Conservation (phyloP, 2,329 filamentous ascomycete genomes). For the Dothideomycetidae sp. region DNA sequence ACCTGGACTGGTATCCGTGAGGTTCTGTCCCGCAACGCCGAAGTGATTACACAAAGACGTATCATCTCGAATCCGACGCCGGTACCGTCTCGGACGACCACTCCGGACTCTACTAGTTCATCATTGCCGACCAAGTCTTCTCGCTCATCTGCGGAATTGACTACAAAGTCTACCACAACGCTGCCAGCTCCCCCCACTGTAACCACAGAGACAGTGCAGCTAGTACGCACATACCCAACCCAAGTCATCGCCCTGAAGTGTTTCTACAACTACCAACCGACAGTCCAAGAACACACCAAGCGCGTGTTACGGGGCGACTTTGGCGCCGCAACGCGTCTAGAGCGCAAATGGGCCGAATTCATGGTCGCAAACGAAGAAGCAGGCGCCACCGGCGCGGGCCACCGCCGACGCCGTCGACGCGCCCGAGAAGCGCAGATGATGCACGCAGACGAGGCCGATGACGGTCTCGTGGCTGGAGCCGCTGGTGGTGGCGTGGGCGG, state of each 20-base stretch:
- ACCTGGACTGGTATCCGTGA: constrained; percentile 88
- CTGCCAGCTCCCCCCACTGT: constrained; percentile 4
- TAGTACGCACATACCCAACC: constrained; percentile 44
- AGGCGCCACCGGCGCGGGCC: constrained; percentile 49
- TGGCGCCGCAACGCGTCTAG: constrained; percentile 58
- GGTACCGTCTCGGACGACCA: constrained; percentile 5
- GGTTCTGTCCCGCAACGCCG: constrained; percentile 71
- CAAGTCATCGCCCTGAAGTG: constrained; percentile 81
- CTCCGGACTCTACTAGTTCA: constrained; percentile 16
- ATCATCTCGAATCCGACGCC: constrained; percentile 3
- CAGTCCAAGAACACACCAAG: constrained; percentile 84
- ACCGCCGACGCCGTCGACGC: constrained; percentile 56
- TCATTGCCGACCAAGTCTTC: constrained; percentile 12
- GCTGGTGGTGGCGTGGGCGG: constrained; percentile 18
- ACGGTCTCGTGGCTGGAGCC: constrained; percentile 14
- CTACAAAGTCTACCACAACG: constrained; percentile 3
- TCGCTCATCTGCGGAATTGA: constrained; percentile 2
- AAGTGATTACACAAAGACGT: constrained; percentile 40
- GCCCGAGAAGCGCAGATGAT: constrained; percentile 69
- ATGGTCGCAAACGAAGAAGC: constrained; percentile 88
- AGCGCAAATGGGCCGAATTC: constrained; percentile 83
- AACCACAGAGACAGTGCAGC: constrained; percentile 7
- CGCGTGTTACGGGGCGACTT: constrained; percentile 67
- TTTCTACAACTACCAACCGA: constrained; percentile 91
- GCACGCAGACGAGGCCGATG: constrained; percentile 59